These are phyloP conservation scores for Chlorella sorokiniana DNA, from an alignment of 139 green algal species.

Conservation along the genomic window DNA sequence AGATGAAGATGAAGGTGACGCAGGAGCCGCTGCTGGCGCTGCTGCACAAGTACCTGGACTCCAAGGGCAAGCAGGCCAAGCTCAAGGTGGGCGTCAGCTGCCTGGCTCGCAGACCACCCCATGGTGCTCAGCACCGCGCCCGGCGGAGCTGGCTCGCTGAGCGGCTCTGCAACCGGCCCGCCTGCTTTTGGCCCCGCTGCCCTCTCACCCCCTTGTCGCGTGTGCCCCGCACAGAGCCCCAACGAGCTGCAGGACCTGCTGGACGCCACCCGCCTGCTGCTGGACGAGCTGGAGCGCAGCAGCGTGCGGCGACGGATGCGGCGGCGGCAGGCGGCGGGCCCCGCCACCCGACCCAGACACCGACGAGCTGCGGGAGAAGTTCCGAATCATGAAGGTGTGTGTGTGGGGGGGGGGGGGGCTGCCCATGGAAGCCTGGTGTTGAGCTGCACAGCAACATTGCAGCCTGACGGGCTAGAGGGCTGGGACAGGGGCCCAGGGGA, in stretches of 20 bases:
- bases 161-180: neutral
- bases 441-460: neutral
- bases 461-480: no score
- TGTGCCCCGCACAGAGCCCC: conserved; percentile 75
- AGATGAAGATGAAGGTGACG: conserved; percentile 93
- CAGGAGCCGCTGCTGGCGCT: conserved; percentile 84
- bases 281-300: conserved; percentile 61
- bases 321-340: neutral
- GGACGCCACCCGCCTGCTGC: conserved; percentile 78
- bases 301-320: neutral
- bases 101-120: neutral
- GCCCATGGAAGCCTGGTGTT: neutral
- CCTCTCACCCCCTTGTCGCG: neutral
- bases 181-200: neutral
- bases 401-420: neutral
- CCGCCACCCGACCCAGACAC: conserved; percentile 41
- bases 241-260: conserved; percentile 93
- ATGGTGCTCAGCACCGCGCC: no score
- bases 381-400: conserved; percentile 81
- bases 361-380: conserved; percentile 84
- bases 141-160: neutral
- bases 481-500: neutral
- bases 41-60: conserved; percentile 84
- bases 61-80: conserved; percentile 96
- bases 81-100: conserved; percentile 92